Evolutionary conservation across 371 early-diverging fungal species (phyloP).

Genomic region (Apophysomyces ossiformis): DNA sequence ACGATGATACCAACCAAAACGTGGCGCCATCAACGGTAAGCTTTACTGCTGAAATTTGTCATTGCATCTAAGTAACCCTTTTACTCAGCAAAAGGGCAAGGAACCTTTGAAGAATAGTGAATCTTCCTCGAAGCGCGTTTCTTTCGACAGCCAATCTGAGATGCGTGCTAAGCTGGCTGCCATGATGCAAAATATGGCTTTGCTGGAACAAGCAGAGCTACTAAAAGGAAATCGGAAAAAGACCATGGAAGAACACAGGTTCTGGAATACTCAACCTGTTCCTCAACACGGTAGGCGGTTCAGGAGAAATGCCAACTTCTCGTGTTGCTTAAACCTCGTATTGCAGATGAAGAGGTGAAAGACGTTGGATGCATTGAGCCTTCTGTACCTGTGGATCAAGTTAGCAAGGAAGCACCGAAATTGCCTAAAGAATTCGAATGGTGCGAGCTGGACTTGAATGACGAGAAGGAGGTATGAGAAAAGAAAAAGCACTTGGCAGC

Average conservation of each 20-base stretch:
- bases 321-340: no score
- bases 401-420: slow-evolving; percentile 82
- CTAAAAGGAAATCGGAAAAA: slow-evolving; percentile 37
- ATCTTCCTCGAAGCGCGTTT: background rate
- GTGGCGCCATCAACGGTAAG: background rate
- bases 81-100: background rate
- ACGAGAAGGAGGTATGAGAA: slow-evolving; percentile 69
- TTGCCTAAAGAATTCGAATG: slow-evolving; percentile 92
- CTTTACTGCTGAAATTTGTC: background rate
- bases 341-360: slow-evolving; percentile 65
- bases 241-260: slow-evolving; percentile 76
- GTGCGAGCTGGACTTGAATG: slow-evolving; percentile 80
- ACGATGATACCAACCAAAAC: background rate
- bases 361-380: slow-evolving; percentile 86
- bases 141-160: slow-evolving; percentile 20
- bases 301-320: background rate
- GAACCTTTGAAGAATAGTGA: slow-evolving; percentile 14
- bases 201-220: slow-evolving; percentile 35
- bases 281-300: slow-evolving; percentile 63
- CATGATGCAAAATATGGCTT: slow-evolving; percentile 46
- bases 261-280: slow-evolving; percentile 98
- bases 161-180: slow-evolving; percentile 38
- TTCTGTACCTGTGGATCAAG: slow-evolving; percentile 74
- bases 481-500: background rate
- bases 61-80: background rate